Percentiles rank a stretch among this genome's conserved stretches.
These are phyloP conservation scores for Phaeophleospora eucalypticola DNA, from an alignment of 2,329 filamentous ascomycete genomes.

Conservation along the genomic window DNA sequence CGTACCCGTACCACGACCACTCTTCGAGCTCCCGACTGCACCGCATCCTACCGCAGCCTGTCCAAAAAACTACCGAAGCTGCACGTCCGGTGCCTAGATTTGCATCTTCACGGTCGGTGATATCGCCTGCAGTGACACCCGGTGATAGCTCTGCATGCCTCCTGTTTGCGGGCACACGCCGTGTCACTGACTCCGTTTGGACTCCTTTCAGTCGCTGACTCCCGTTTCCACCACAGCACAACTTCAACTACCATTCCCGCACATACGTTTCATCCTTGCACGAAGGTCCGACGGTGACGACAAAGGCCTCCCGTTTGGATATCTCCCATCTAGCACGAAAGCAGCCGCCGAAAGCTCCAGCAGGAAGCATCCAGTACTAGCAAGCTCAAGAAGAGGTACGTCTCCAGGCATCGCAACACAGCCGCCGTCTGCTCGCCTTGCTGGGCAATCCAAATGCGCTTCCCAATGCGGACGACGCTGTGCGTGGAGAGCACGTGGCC, in stretches of 20 bases:
- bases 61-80: background rate
- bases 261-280: no score
- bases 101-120: background rate
- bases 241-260: no score
- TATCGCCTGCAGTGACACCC: background rate
- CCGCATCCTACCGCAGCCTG: background rate
- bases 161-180: background rate
- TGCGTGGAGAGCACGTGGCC: conserved; percentile 19
- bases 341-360: background rate
- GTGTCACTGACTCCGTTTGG: background rate
- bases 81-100: no score
- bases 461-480: conserved; percentile 8
- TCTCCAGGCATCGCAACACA: background rate
- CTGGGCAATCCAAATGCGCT: conserved; percentile 6
- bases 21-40: background rate
- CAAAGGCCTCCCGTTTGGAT: no score
- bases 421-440: background rate
- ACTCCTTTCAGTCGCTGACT: background rate
- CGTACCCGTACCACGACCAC: background rate
- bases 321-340: no score
- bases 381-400: background rate
- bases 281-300: background rate
- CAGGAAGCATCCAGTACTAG: background rate
- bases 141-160: background rate
- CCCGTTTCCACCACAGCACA: background rate